Evolutionary conservation across 164 flowering plant species (phyloP).

Genomic region (Dillenia suffruticosa): DNA sequence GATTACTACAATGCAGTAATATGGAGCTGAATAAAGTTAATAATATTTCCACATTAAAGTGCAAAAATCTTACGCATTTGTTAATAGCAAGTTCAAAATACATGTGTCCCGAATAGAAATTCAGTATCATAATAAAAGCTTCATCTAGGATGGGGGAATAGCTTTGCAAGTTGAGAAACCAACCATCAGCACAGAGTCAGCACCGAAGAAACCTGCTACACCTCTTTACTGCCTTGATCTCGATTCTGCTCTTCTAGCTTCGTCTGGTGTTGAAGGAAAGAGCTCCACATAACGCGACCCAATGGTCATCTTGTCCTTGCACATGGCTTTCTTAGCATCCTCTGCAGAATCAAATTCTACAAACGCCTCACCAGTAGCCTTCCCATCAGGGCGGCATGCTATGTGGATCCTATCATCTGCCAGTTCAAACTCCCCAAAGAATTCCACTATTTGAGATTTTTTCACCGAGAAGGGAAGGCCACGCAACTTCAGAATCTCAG

Average conservation of each 20-base stretch:
- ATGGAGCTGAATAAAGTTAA: too few relatives aligned
- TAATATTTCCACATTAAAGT: too few relatives aligned
- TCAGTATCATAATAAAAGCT: too few relatives aligned
- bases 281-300: conserved; percentile 87
- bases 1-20: too few relatives aligned
- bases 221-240: conserved; percentile 62
- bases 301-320: conserved; percentile 80
- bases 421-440: conserved; percentile 60
- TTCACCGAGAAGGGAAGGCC: conserved; percentile 82
- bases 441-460: conserved; percentile 61
- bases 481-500: conserved; percentile 71
- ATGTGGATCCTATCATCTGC: conserved; percentile 60
- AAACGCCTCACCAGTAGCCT: conserved; percentile 87
- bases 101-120: too few relatives aligned
- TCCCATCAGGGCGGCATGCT: conserved; percentile 79
- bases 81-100: too few relatives aligned
- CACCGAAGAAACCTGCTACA: neutral
- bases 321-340: conserved; percentile 81
- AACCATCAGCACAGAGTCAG: conserved; percentile 14
- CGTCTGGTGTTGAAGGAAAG: conserved; percentile 79
- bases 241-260: conserved; percentile 75
- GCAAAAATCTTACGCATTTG: too few relatives aligned
- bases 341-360: conserved; percentile 81
- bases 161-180: conserved; percentile 20
- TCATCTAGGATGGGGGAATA: too few relatives aligned